Base-by-base conservation (phyloP, 331 rosid genomes). In the Prunus yedoensis region DNA sequence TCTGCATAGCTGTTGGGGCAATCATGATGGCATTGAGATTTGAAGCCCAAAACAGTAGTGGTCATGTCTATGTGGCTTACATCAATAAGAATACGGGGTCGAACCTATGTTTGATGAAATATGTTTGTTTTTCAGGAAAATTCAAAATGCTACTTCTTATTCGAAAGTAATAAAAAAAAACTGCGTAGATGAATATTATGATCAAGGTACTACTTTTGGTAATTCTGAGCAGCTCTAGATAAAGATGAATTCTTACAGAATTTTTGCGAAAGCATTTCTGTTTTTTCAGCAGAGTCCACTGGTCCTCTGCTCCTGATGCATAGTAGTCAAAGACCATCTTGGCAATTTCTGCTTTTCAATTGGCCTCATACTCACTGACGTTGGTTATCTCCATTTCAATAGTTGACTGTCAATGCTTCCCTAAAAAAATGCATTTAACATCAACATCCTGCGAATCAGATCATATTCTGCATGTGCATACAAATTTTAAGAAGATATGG, bases 281-380 rank as follows among this genome's bases (percentile, higher is more conserved):
- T 93, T 93, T n/a, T n/a, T 72, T 93, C 94, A 20, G 79, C 81
- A 93, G 88, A 73, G 97, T 80, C 93, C 91, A 88, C 79, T 93
- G 86, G 72, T 93, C 96, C 76, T 93, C 97, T 15, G 97, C 94
- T 64, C 94, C 97, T 75, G 96, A 91, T 51, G 97, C 92, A 20
- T 93, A 93, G 88, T 87, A 93, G 78, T 93, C 96, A 69, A 38
- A 90, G 75, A 0, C 91, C 94, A 86, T 89, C 88, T 90, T 56
- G 97, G 96, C 87, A 93, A 79, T 15, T 83, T 87, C 79, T 86
- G 83, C 91, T 86, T 87, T 46, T 94, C 97, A 75, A 93, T n/a
- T 67, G 4, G 85, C 89, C 73, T 93, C 89, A 80, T 90, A 93
- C 85, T 93, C 97, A 10, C 52, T 86, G 59, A 93, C 90, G 77